A percentile compares a stretch with the other conserved stretches of the same genome.
These are phyloP conservation scores for Amaranthus tricolor DNA, from an alignment of 179 eudicot species.

Conservation along the genomic window DNA sequence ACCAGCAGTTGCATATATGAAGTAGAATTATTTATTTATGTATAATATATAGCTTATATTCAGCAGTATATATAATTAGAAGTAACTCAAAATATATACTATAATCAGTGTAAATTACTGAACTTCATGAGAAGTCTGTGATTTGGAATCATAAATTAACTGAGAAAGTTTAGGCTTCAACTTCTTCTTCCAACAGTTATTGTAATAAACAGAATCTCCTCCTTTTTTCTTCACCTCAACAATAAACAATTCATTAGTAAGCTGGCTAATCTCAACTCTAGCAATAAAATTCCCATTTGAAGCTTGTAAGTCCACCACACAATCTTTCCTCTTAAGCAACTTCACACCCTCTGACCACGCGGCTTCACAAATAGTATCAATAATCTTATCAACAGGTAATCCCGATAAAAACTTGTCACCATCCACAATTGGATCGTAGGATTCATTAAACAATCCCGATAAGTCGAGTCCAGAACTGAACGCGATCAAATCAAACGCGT, in stretches of 20 bases:
- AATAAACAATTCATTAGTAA: constrained; percentile 43
- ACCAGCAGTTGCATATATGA: too few relatives aligned
- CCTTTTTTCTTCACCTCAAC: constrained; percentile 48
- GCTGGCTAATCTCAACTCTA: constrained; percentile 40
- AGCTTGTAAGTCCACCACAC: constrained; percentile 43
- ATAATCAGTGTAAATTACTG: neutral
- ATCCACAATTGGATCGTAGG: constrained; percentile 31
- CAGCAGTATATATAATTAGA: neutral
- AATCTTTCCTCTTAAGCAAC: constrained; percentile 31
- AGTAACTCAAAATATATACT: neutral
- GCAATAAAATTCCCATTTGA: constrained; percentile 37
- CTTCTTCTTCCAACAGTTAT: constrained; percentile 44
- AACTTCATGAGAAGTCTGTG: neutral
- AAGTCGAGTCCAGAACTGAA: constrained; percentile 39
- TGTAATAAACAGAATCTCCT: constrained; percentile 36
- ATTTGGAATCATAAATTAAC: constrained; percentile 15
- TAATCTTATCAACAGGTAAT: constrained; percentile 29
- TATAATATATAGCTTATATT: neutral
- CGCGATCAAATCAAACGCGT: constrained; percentile 43
- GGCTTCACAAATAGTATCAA: constrained; percentile 27
- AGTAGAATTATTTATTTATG: neutral
- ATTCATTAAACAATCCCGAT: constrained; percentile 33
- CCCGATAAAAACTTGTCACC: constrained; percentile 39
- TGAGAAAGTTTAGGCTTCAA: constrained; percentile 36
- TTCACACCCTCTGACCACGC: constrained; percentile 21